Base-by-base conservation (phyloP, 345 rosid species). In the Adansonia digitata region DNA sequence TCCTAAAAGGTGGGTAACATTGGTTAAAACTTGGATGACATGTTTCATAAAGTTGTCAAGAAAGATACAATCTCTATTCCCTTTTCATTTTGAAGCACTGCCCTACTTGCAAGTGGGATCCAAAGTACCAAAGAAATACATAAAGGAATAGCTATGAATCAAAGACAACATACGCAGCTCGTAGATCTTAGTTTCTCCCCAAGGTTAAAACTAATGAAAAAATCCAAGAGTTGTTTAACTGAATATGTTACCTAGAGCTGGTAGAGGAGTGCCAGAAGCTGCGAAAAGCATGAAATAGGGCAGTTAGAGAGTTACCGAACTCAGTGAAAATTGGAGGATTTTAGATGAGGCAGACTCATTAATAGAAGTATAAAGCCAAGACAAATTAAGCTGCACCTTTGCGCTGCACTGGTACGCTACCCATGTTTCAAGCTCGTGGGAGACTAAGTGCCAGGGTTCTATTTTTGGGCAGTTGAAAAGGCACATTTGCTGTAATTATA, bases 251-350 rank as follows among this genome's bases (percentile, higher is more conserved):
- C 94, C 98, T 85, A 97, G 97, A 71, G 97, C 88, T 43, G 97
- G 97, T 13, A 94, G 84, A 75, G 97, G 98, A 42, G 88, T 37
- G 27, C 93, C 97, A 43, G 98, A 72, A 56, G 92, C 98, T 90
- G 87, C 82, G 81, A 81, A 73, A 75, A 7, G 43, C 35, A 67
- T 15, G 37, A 45, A 43, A 67, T 67, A 24, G 37, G 6, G 11
- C n/a, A n/a, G 14, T 63, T 63, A 60, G n/a, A 55, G 35, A 29
- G 64, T 60, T 15, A 3, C 39, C 14, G 64, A 26, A 14, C 9
- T 29, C 39, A 63, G 10, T 3, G 27, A 18, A 20, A 35, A 37
- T 3, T 51, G 57, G 20, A n/a, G 46, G 68, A 43, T 24, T 48
- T 61, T 63, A 31, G 57, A 62, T 67, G 34, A 29, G 37, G 63